Base-by-base conservation (phyloP, 495 filamentous ascomycete genomes). In the Penicillium macrosclerotiorum region DNA sequence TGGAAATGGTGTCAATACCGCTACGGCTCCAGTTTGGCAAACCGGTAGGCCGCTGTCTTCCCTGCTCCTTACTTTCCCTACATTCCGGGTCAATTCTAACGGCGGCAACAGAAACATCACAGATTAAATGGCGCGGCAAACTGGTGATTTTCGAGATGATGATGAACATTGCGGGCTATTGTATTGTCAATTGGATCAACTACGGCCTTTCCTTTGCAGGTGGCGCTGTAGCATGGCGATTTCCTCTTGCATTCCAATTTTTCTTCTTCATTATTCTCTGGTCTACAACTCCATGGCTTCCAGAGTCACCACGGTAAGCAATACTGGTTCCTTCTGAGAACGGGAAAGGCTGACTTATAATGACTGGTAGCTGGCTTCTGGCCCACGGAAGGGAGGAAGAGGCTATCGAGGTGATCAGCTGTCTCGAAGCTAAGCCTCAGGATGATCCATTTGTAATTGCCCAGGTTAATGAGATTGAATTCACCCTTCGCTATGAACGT, bases 1-100 rank as follows among this genome's bases (percentile, higher is more conserved):
- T 20, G 83, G 83, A 5, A 86, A 85, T 47, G 83, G 82, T 11
- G 72, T 84, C 46, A 85, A 86, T 43, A 83, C 79, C 0, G 71
- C 81, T 2, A 81, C 79, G 8, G 81, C 78, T 2, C 81, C 83
- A 8, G 73, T 83, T 5, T 87, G 79, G 81, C 80, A 85, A 52
- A 75, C 74, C 2, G 45, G 45, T 47, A 33, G 5, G 36, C n/a
- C n/a, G n/a, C n/a, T n/a, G n/a, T n/a, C n/a, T n/a, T n/a, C n/a
- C n/a, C n/a, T n/a, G n/a, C n/a, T n/a, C n/a, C n/a, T n/a, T n/a
- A 27, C 11, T 27, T 27, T 27, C 25, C 25, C 25, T 11, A 27
- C 25, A 27, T 11, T 5, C 25, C 25, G n/a, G n/a, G n/a, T n/a
- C n/a, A n/a, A n/a, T n/a, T n/a, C n/a, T n/a, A n/a, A n/a, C n/a